Evolutionary conservation across 2,329 filamentous ascomycete genomes (phyloP), one percentile per base, ranked within the genome.

Genomic region (Lachnellula occidentalis): DNA sequence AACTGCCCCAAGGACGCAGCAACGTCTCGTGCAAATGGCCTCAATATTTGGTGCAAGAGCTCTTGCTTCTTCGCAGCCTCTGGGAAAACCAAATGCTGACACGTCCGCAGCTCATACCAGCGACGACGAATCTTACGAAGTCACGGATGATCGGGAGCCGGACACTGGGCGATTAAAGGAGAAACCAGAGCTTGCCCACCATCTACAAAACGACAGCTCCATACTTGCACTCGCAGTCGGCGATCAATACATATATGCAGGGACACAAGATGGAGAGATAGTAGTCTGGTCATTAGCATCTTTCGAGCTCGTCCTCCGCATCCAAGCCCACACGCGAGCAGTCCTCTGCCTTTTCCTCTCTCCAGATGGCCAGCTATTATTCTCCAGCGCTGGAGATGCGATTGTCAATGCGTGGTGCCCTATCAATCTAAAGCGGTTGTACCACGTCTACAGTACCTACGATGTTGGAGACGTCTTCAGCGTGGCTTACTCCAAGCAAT

Each of bases 391-490:
- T 9, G 92, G 91, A 62, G 94, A 99, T 67, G 89, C 92, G 1
- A 87, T 96, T 55, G 86, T 97, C 67, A 96, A 95, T 69, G 90
- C 95, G 42, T 99, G 94, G 94, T 87, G 85, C 64, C 88, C 92
- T 2, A 78, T 76, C 43, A 86, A 83, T 5, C 85, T 96, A 69
- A 81, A 80, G 53, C 85, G 88, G 27, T 78, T 94, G 1, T 94
- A 92, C 74, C 90, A 94, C 59, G 88, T 97, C 58, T 95, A 95
- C 75, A 95, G 91, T 59, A 87, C 86, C 48, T 92, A 95, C 71
- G 94, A 97, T 64, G 88, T 96, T 41, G 94, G 94, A 56, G 94
- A 99, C 73, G 84, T 99, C 56, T 97, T 97, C 70, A 95, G 90
- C 63, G 86, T 96, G n/a, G 87, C 87, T 1, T 96, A 95, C 71